phyloP scores from a whole-genome alignment of 2,329 filamentous ascomycete species.

The Geosmithia flava region DNA sequence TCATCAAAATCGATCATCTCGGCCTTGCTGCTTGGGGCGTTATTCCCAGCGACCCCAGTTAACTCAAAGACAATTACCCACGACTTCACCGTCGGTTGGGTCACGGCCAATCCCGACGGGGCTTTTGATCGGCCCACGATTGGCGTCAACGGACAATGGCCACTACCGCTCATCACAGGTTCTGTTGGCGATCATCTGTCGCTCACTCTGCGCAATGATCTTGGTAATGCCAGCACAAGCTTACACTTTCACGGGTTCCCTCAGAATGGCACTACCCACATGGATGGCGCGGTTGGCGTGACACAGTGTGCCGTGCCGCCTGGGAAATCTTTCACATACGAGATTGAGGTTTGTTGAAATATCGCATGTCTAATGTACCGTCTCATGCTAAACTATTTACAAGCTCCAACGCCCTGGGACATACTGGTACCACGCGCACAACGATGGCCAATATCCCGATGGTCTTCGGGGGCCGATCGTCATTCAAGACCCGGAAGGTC shows the following conservation, averaged over 20 bases:
- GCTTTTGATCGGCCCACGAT: constrained; percentile 52
- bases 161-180: constrained; percentile 53
- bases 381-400: constrained; percentile 3
- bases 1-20: not conserved
- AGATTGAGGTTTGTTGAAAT: constrained; percentile 28
- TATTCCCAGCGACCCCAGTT: not conserved
- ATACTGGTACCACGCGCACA: constrained; percentile 51
- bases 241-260: constrained; percentile 54
- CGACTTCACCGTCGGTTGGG: constrained; percentile 61
- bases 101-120: constrained; percentile 60
- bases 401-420: constrained; percentile 41
- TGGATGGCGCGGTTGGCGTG: constrained; percentile 46
- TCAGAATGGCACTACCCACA: constrained; percentile 38
- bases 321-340: constrained; percentile 34
- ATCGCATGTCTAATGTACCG: not conserved
- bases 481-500: constrained; percentile 31
- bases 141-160: constrained; percentile 68
- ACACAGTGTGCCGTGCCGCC: constrained; percentile 39
- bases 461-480: constrained; percentile 45
- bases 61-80: constrained; percentile 17
- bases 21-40: not conserved
- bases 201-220: constrained; percentile 43
- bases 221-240: constrained; percentile 46
- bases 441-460: constrained; percentile 42
- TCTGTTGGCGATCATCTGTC: constrained; percentile 49